Conservation (phyloP, 225 moss, liverwort and hornwort genomes). For the Thuidium tamariscinum region DNA sequence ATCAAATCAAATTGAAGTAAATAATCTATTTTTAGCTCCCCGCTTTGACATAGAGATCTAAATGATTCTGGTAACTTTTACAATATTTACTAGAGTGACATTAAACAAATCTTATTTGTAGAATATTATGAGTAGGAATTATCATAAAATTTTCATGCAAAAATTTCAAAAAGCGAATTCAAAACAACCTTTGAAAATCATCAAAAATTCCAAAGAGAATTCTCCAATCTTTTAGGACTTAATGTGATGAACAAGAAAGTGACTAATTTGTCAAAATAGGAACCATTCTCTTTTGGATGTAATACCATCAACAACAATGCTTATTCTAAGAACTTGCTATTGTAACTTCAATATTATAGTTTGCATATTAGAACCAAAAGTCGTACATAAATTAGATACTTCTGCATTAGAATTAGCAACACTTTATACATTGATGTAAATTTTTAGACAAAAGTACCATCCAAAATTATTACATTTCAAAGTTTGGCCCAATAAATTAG, state of each 20-base stretch:
- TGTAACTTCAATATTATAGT: neutral
- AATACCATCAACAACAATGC: neutral
- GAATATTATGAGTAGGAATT: neutral
- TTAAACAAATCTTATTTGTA: neutral
- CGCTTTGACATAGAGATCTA: neutral
- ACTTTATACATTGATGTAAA: neutral
- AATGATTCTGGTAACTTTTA: no score
- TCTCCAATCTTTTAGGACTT: neutral
- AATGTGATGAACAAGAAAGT: neutral
- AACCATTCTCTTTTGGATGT: no score
- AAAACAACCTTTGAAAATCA: neutral
- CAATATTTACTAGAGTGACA: neutral
- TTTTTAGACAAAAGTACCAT: neutral
- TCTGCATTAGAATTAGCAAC: neutral
- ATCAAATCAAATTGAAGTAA: neutral
- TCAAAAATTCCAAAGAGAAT: neutral
- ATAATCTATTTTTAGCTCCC: neutral
- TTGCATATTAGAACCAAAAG: neutral
- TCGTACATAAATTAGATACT: neutral
- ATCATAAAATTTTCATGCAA: neutral
- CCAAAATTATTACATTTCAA: neutral
- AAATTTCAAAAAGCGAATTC: neutral
- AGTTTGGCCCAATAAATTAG: neutral
- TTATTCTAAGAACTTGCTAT: neutral
- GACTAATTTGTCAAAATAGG: fast-evolving